These are phyloP conservation scores for Calamus simplicifolius DNA, from an alignment of 176 grass and related monocot species.

Conservation along the genomic window DNA sequence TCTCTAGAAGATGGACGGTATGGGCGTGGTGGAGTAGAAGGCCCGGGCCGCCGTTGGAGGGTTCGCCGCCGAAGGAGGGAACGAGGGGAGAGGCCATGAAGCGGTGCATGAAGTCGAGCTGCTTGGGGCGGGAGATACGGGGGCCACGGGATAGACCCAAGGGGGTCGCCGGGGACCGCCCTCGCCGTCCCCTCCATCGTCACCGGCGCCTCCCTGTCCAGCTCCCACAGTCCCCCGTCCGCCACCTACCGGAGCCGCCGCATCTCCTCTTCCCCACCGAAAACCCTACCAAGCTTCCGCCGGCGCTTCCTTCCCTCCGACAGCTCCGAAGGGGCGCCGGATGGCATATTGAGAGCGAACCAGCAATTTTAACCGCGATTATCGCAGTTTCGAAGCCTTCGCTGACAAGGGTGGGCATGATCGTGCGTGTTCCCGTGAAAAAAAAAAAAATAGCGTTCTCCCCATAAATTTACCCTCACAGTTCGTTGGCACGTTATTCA, in stretches of 20 bases:
- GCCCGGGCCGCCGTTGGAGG: constrained; percentile 18
- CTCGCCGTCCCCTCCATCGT: constrained; percentile 89
- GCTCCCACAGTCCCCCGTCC: constrained; percentile 63
- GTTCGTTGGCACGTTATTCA: too few species aligned
- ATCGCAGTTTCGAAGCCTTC: too few species aligned
- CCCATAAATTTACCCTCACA: too few species aligned
- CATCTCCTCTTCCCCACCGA: constrained; percentile 19
- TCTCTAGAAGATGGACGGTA: constrained; percentile 47
- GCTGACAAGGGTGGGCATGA: too few species aligned
- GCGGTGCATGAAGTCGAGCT: constrained; percentile 95
- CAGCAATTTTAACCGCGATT: too few species aligned
- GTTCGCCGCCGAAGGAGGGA: constrained; percentile 51
- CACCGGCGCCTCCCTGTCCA: constrained; percentile 67
- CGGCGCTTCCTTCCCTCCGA: too few species aligned
- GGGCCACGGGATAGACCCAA: constrained; percentile 62
- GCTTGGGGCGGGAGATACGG: constrained; percentile 80
- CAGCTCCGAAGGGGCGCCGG: too few species aligned
- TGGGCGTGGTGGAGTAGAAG: constrained; percentile 74
- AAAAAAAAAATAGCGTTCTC: too few species aligned
- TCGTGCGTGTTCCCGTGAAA: too few species aligned
- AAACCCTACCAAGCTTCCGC: too few species aligned
- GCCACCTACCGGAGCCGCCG: constrained; percentile 60
- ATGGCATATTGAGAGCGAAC: too few species aligned
- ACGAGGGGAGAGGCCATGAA: constrained; percentile 89
- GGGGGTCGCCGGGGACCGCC: constrained; percentile 63